Evolutionary conservation across 306 rosid species (phyloP).

Genomic region (Corylus heterophylla): DNA sequence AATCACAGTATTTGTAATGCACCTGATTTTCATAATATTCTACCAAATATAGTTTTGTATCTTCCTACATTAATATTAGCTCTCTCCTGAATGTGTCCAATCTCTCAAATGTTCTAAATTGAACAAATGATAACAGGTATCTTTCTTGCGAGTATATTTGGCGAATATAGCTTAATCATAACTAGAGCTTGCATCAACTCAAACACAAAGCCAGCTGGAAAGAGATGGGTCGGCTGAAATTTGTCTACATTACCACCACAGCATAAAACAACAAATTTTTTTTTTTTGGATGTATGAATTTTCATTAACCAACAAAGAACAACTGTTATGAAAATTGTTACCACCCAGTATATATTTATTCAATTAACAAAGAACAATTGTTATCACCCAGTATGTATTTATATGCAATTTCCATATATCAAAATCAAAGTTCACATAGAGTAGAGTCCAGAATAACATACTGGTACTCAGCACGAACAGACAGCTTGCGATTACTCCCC

Average conservation of each 20-base stretch:
- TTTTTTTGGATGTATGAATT: too few relatives aligned
- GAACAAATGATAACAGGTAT: neutral
- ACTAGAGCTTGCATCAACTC: neutral
- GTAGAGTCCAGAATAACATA: constrained; percentile 30
- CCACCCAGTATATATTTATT: too few relatives aligned
- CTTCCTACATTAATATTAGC: constrained; percentile 1
- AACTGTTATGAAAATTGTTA: too few relatives aligned
- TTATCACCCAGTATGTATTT: neutral
- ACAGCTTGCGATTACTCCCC: constrained; percentile 42
- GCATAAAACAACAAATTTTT: neutral
- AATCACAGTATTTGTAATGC: neutral
- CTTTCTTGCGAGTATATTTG: neutral
- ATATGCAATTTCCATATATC: neutral
- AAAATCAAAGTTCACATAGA: neutral
- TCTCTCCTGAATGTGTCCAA: neutral
- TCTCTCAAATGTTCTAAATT: neutral
- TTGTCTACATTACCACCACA: neutral
- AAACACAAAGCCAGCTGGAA: neutral
- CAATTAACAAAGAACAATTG: neutral
- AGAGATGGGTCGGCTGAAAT: neutral
- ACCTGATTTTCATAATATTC: neutral
- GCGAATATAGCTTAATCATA: neutral
- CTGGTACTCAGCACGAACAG: constrained; percentile 70
- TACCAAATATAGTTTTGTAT: neutral
- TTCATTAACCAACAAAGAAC: too few relatives aligned